Evolutionary conservation across 768 basidiomycete genomes (phyloP).

Genomic region (Gyrodon lividus): DNA sequence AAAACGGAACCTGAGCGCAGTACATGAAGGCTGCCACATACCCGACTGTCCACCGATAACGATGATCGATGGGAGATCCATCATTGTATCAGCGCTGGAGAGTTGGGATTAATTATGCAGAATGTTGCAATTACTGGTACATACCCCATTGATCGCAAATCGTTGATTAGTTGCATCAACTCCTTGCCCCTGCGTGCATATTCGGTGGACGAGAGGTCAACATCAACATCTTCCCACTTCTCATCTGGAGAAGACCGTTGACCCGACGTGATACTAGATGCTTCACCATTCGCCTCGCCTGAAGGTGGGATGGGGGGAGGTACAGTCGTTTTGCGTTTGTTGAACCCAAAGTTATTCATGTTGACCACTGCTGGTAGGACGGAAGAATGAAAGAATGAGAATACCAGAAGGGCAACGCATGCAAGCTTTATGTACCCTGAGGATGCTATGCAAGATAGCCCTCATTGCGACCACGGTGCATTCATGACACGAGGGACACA

Average conservation of each 20-base stretch:
- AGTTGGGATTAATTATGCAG: constrained; percentile 1
- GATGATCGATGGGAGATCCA: constrained; percentile 51
- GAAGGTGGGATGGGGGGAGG: neutral
- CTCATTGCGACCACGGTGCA: neutral
- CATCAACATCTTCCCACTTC: constrained; percentile 1
- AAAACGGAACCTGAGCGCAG: neutral
- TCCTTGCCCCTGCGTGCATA: constrained; percentile 42
- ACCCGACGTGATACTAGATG: neutral
- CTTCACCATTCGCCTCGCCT: no score
- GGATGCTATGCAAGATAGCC: neutral
- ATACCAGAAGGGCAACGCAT: neutral
- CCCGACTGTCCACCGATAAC: constrained; percentile 60
- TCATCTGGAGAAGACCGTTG: constrained; percentile 13
- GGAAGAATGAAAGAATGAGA: neutral
- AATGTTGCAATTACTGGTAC: neutral
- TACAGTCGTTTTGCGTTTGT: neutral
- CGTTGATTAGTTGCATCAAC: constrained; percentile 39
- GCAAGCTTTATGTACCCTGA: neutral
- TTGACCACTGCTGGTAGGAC: neutral
- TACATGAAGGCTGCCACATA: constrained; percentile 18
- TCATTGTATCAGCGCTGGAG: constrained; percentile 35
- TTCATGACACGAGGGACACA: no score
- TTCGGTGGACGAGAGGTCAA: constrained; percentile 31
- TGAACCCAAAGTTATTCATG: constrained; percentile 2
- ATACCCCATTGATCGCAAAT: constrained; percentile 43